These are phyloP conservation scores for Coccomyxa sp. DNA, from an alignment of 139 green algal species.

Conservation along the genomic window DNA sequence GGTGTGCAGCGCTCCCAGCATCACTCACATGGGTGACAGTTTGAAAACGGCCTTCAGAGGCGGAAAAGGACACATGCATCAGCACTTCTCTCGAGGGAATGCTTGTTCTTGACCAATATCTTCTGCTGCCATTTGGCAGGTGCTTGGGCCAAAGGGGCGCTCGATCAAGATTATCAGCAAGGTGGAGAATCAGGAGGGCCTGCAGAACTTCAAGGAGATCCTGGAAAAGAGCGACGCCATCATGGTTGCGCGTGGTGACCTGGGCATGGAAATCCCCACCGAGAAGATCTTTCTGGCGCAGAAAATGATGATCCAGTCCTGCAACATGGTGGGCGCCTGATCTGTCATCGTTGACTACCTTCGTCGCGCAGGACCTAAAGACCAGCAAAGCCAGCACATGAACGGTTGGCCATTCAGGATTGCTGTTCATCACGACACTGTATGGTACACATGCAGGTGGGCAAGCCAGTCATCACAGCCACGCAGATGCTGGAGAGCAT, in stretches of 20 bases:
- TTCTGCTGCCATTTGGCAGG: constrained; percentile 18
- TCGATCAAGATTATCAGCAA: constrained; percentile 95
- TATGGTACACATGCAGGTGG: constrained; percentile 21
- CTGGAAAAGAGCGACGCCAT: constrained; percentile 80
- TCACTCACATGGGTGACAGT: not conserved
- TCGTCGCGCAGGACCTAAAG: too few species aligned
- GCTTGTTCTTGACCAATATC: too few species aligned
- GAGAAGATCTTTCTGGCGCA: constrained; percentile 99
- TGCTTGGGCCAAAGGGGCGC: constrained; percentile 75
- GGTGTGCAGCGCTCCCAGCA: constrained; percentile 21
- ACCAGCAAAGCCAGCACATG: too few species aligned
- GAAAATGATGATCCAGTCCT: constrained; percentile 98
- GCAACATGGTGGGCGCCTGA: constrained; percentile 64
- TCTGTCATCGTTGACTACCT: too few species aligned
- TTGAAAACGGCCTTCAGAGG: too few species aligned
- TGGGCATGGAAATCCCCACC: constrained; percentile 99
- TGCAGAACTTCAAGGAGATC: constrained; percentile 95
- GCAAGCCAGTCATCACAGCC: constrained; percentile 97
- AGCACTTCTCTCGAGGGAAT: too few species aligned
- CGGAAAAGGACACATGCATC: too few species aligned
- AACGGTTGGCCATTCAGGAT: too few species aligned
- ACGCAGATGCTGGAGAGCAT: constrained; percentile 94
- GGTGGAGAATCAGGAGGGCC: constrained; percentile 97
- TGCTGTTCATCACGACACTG: too few species aligned
- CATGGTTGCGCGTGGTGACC: constrained; percentile 90